Percentiles rank a stretch among this genome's conserved stretches.
Evolutionary conservation across 2,329 filamentous ascomycete species (phyloP).

Genomic region (Aspergillus spinulosporus): DNA sequence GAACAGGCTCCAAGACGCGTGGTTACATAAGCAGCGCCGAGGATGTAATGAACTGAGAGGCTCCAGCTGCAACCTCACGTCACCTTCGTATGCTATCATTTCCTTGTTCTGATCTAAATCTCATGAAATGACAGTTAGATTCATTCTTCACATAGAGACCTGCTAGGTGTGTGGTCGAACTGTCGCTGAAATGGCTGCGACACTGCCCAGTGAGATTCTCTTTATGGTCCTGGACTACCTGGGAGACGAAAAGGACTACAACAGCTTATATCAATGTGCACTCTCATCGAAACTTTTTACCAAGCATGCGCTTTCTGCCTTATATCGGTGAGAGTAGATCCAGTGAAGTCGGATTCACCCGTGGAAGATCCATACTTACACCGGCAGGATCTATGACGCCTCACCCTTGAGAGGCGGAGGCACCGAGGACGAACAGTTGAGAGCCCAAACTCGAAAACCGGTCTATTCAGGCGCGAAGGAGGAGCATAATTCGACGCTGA

Average conservation of each 20-base stretch:
- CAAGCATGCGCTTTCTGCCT: conserved; percentile 23
- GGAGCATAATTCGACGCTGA: conserved; percentile 50
- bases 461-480: conserved; percentile 30
- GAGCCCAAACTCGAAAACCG: conserved; percentile 29
- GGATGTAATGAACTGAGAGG: conserved; percentile 1
- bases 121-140: not conserved
- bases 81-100: not conserved
- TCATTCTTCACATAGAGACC: too few relatives aligned
- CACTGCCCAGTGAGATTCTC: conserved; percentile 27
- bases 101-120: not conserved
- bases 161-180: not conserved
- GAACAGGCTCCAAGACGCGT: conserved; percentile 14
- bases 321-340: conserved; percentile 27
- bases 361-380: conserved; percentile 9
- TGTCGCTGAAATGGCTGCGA: conserved; percentile 21
- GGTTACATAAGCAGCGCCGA: conserved; percentile 24
- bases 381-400: conserved; percentile 49
- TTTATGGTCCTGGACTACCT: conserved; percentile 31
- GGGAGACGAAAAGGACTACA: conserved; percentile 27
- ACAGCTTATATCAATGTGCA: conserved; percentile 31
- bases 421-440: conserved; percentile 45
- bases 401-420: conserved; percentile 48
- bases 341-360: not conserved
- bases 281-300: conserved; percentile 27
- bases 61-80: not conserved